These are phyloP conservation scores for Suillus discolor DNA, from an alignment of 768 basidiomycete genomes.

Conservation along the genomic window DNA sequence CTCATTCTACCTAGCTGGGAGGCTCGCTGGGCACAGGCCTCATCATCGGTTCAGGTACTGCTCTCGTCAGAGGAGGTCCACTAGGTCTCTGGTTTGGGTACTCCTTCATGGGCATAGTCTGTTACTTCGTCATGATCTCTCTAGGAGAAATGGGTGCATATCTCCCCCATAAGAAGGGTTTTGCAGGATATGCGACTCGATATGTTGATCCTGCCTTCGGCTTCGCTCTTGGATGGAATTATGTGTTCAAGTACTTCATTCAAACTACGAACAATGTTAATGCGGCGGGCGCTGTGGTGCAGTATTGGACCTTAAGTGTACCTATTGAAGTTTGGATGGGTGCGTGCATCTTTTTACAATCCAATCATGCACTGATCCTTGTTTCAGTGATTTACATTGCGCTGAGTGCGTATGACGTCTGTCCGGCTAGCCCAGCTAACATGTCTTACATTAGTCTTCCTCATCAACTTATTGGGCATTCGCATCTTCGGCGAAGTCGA, in stretches of 20 bases:
- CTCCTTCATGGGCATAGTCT: conserved; percentile 54
- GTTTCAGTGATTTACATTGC: conserved; percentile 56
- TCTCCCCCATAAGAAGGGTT: conserved; percentile 62
- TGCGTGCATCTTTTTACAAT: conserved; percentile 27
- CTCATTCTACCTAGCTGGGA: conserved; percentile 35
- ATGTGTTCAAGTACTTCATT: conserved; percentile 62
- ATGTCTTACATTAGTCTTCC: conserved; percentile 40
- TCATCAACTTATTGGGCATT: conserved; percentile 62
- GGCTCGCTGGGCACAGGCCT: conserved; percentile 58
- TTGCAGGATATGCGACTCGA: conserved; percentile 59
- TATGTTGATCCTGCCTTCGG: conserved; percentile 70
- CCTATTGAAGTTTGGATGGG: conserved; percentile 60
- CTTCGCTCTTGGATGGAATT: conserved; percentile 53
- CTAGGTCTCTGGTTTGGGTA: conserved; percentile 46
- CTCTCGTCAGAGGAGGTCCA: conserved; percentile 56
- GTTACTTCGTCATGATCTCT: conserved; percentile 61
- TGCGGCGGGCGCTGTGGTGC: conserved; percentile 56
- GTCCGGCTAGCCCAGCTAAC: conserved; percentile 6
- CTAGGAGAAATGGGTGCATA: conserved; percentile 41
- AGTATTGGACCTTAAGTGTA: conserved; percentile 48
- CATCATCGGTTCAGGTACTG: conserved; percentile 62
- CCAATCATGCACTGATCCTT: conserved; percentile 5
- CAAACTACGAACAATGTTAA: conserved; percentile 70
- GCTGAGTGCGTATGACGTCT: conserved; percentile 47
- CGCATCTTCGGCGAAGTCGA: conserved; percentile 61